Conservation (phyloP, 139 green algal genomes). For the Bryopsis sp. region DNA sequence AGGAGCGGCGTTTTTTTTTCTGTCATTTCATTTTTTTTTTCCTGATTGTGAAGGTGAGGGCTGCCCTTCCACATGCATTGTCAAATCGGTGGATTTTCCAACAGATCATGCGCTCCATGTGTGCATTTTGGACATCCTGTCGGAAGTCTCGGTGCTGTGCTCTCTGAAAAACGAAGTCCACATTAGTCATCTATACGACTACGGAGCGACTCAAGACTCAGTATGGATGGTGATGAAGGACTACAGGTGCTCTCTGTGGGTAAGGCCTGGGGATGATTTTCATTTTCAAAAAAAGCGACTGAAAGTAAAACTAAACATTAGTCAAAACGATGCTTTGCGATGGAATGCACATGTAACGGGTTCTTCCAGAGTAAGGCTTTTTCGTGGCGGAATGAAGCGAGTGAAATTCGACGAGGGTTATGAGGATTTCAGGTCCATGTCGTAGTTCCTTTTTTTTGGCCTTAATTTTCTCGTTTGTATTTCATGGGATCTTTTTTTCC, state of each 20-base stretch:
- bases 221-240: conserved; percentile 56
- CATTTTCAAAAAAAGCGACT: too few relatives aligned
- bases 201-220: conserved; percentile 45
- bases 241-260: conserved; percentile 49
- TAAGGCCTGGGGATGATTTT: neutral
- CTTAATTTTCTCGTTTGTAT: neutral
- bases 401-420: too few relatives aligned
- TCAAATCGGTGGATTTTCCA: conserved; percentile 16
- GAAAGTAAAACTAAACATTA: too few relatives aligned
- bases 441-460: neutral
- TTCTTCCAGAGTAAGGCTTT: neutral
- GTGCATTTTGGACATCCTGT: conserved; percentile 13
- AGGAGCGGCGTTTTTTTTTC: too few relatives aligned
- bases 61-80: conserved; percentile 4
- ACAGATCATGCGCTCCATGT: neutral
- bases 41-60: neutral
- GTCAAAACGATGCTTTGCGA: too few relatives aligned
- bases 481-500: too few relatives aligned
- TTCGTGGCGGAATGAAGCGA: too few relatives aligned
- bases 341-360: too few relatives aligned
- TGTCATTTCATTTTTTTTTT: conserved; percentile 61
- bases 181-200: conserved; percentile 54
- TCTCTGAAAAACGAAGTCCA: conserved; percentile 20
- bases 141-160: conserved; percentile 58
- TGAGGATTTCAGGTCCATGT: too few relatives aligned